Conservation (phyloP, 2,329 filamentous ascomycete genomes). For the Arachnopeziza araneosa region DNA sequence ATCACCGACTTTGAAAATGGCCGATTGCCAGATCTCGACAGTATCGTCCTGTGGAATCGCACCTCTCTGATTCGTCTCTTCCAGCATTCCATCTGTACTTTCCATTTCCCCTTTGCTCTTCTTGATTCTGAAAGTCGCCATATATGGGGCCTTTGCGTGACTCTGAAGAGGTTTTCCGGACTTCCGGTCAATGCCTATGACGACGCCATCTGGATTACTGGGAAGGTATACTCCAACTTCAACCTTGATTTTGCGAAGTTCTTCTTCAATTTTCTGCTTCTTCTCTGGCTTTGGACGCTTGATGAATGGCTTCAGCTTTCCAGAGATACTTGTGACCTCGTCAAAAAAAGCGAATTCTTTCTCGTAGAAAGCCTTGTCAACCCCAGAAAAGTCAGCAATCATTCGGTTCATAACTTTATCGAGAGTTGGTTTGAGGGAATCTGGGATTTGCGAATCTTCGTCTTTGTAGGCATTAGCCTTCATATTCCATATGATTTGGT, state of each 20-base stretch:
- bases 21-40: conserved; percentile 96
- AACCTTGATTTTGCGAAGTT: conserved; percentile 93
- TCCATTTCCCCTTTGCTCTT: conserved; percentile 60
- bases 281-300: conserved; percentile 92
- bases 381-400: conserved; percentile 71
- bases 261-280: conserved; percentile 98
- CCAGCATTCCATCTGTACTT: conserved; percentile 46
- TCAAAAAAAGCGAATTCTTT: conserved; percentile 97
- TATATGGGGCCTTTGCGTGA: conserved; percentile 96
- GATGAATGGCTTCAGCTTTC: conserved; percentile 90
- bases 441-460: conserved; percentile 83
- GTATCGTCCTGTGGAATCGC: conserved; percentile 44
- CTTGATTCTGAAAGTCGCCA: conserved; percentile 97
- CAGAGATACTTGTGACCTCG: conserved; percentile 91
- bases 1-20: conserved; percentile 99
- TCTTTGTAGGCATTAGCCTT: conserved; percentile 99
- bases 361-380: conserved; percentile 83
- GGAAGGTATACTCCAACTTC: conserved; percentile 96
- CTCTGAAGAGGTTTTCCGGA: conserved; percentile 96
- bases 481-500: conserved; percentile 99
- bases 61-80: conserved; percentile 39
- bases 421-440: conserved; percentile 86
- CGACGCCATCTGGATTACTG: conserved; percentile 92
- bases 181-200: conserved; percentile 96
- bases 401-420: conserved; percentile 85